Base-by-base conservation (phyloP, 2,329 filamentous ascomycete genomes). In the Ophiostoma pallidulum region DNA sequence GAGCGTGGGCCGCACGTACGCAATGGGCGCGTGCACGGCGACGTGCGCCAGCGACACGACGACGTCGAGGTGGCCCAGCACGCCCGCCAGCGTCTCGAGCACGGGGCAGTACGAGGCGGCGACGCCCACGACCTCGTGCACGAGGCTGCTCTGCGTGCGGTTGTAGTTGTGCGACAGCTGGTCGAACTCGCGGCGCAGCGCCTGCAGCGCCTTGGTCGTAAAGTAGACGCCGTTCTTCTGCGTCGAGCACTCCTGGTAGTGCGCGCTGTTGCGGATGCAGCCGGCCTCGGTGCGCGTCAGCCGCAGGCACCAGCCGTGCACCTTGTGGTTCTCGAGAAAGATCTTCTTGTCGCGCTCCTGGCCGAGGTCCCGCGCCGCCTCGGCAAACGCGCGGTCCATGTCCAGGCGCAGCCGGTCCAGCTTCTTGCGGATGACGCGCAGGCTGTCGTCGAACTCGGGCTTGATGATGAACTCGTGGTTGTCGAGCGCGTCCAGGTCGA, bases 181-280 rank as follows among this genome's bases (percentile, higher is more conserved):
- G 60, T 98, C 91, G 56, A 94, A 89, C 59, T 98, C 91, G 45
- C 91, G 80, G 28, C 92, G 84, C 58, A 90, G 78, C 22, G 80
- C 75, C 60, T 89, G 84, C 57, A 98, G 73, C 28, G 76, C 80
- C 46, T 80, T 81, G 4, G 92, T 98, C 1, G 92, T 97, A 65
- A 98, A 98, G 69, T 92, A 98, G 47, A 97, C 92, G 37, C 92
- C 92, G 62, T 96, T 98, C 74, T 98, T 98, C 67, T 97, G 92
- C 0, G 94, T 98, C 0, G 90, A 94, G 63, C 89, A 94, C 65
- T 98, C 92, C 59, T 91, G 84, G 59, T 97, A 98, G 42, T 81
- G 74, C 50, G 80, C 82, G 61, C 92, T 94, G 66, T 94, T 94
- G 52, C 92, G 84, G 57, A 98, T 98, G 58, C 87, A 94, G 14